A percentile compares a stretch with the other conserved stretches of the same genome.
Conservation (phyloP, 2,329 filamentous ascomycete species). For the Akanthomyces lecanii region DNA sequence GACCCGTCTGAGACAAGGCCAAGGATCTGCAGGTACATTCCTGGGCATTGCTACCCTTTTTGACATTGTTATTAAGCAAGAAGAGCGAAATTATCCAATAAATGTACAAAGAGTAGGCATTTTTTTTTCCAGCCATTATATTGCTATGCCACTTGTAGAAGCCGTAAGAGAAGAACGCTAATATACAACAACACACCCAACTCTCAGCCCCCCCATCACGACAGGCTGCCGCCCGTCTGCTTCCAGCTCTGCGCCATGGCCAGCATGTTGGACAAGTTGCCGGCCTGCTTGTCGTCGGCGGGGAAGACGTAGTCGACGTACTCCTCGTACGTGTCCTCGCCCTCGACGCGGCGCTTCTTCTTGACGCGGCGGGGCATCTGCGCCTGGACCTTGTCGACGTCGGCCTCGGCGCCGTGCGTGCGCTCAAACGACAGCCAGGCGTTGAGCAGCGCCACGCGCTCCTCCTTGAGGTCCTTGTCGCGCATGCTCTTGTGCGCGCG, state of each 20-base stretch:
- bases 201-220: neutral
- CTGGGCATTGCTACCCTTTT: neutral
- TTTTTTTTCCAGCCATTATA: no score
- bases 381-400: slow-evolving; percentile 78
- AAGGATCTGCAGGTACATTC: neutral
- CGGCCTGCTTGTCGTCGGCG: slow-evolving; percentile 82
- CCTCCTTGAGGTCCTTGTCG: slow-evolving; percentile 85
- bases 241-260: slow-evolving; percentile 89
- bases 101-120: neutral
- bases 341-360: slow-evolving; percentile 85
- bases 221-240: slow-evolving; percentile 46
- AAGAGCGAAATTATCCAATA: no score
- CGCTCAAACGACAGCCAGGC: slow-evolving; percentile 92
- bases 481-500: slow-evolving; percentile 84
- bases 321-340: slow-evolving; percentile 77
- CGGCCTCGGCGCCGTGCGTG: slow-evolving; percentile 70
- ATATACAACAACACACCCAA: neutral
- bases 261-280: slow-evolving; percentile 77
- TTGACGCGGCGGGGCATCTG: slow-evolving; percentile 94
- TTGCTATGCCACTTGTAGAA: neutral
- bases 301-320: slow-evolving; percentile 98
- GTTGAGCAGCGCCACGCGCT: slow-evolving; percentile 86
- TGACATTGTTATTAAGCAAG: neutral
- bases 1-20: neutral
- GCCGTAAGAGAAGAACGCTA: neutral